phyloP scores from a whole-genome alignment of 805 yeast species.

The Candida caryicola region DNA sequence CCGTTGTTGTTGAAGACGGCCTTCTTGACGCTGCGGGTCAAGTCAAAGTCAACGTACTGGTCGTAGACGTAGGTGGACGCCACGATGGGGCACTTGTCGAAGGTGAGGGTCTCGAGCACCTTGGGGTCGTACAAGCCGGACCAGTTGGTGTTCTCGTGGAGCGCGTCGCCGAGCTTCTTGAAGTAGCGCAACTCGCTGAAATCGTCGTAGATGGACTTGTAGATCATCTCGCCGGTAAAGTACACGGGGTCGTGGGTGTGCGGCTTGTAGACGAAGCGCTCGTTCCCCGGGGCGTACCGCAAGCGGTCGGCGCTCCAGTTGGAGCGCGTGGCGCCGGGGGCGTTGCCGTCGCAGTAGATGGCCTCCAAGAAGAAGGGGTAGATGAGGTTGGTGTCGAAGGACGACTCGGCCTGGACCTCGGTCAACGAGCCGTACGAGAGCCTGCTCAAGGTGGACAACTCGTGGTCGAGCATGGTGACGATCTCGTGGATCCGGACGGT shows the following conservation, averaged over 20 bases:
- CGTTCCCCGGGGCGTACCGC: slow-evolving; percentile 24
- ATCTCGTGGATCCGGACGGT: slow-evolving; percentile 46
- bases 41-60: slow-evolving; percentile 50
- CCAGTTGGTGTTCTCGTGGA: slow-evolving; percentile 37
- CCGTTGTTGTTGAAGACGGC: slow-evolving; percentile 25
- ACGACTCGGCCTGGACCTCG: slow-evolving; percentile 28
- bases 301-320: slow-evolving; percentile 51
- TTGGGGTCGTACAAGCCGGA: slow-evolving; percentile 33
- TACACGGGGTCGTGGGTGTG: slow-evolving; percentile 20
- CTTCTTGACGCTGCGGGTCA: slow-evolving; percentile 36
- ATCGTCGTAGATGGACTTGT: slow-evolving; percentile 49
- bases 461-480: slow-evolving; percentile 39
- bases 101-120: slow-evolving; percentile 26
- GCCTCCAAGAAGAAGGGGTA: slow-evolving; percentile 60
- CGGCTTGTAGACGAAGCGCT: slow-evolving; percentile 20
- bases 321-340: slow-evolving; percentile 17
- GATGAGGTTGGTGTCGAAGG: slow-evolving; percentile 53
- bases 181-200: slow-evolving; percentile 41
- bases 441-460: slow-evolving; percentile 31
- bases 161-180: slow-evolving; percentile 37
- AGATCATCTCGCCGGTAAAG: slow-evolving; percentile 59
- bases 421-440: slow-evolving; percentile 39
- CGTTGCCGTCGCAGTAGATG: slow-evolving; percentile 48
- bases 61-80: slow-evolving; percentile 50
- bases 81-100: slow-evolving; percentile 42